Base-by-base conservation (phyloP, 805 yeast species). In the Candida pini region DNA sequence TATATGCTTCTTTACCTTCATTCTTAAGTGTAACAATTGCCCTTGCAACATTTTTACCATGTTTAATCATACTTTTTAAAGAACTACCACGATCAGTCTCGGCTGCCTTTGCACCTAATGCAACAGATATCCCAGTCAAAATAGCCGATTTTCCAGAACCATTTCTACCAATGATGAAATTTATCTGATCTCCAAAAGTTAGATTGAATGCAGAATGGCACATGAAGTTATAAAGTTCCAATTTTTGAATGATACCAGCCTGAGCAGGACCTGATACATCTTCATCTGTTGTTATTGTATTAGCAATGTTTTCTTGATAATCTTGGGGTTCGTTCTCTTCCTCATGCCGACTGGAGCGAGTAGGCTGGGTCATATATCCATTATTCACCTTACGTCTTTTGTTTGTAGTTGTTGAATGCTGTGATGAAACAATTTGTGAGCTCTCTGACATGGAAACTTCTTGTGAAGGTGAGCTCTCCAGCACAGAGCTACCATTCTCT, bases 141-240 rank as follows among this genome's bases (percentile, higher is more conserved):
- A 89, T 71, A 1, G 97, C 95, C 53, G 86, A 75, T 53, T 89
- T 89, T 20, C 97, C 97, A 25, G 89, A 78, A 3, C 97, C 97
- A 51, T 89, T 89, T 37, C 81, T 69, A 15, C 97, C 97, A 26
- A 85, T 81, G 37, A 89, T 85, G 52, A 89, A 83, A 55, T 89
- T 89, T 46, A 89, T 68, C 35, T 79, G 75, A 0, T 90, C 88
- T 2, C 92, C 92, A 21, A 89, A 68, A 3, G 69, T 72, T 7
- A 92, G 60, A 36, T 76, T 78, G 49, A 92, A 85, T 36, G 84
- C 75, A 30, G 76, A 81, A 53, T 92, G 98, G 45, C 95, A 87
- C 96, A 87, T 87, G 56, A 87, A 87, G 61, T 87, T 86, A 40
- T 71, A 69, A 28, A 89, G 61, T 17, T 68, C 68, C 3, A 89